Conservation (phyloP, 192 early-diverging fungal species). For the Coemansia sp. region DNA sequence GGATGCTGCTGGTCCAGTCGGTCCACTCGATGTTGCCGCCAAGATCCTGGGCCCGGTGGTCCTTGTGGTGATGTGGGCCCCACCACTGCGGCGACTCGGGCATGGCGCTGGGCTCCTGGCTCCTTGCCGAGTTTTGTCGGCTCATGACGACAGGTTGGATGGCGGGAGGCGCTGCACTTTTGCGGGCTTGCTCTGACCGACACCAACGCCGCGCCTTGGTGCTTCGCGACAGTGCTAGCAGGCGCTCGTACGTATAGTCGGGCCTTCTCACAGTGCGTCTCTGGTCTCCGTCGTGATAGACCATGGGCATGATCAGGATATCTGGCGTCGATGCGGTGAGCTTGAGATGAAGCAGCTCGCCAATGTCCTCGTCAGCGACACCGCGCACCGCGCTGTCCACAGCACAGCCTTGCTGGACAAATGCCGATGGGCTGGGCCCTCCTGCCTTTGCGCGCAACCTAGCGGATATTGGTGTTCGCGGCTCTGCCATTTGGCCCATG, state of each 20-base stretch:
- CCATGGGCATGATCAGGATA: slow-evolving; percentile 11
- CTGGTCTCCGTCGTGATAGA: slow-evolving; percentile 6
- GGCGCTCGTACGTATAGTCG: slow-evolving; percentile 26
- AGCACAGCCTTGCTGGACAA: too few relatives aligned
- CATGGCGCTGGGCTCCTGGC: too few relatives aligned
- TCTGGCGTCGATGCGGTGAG: slow-evolving; percentile 25
- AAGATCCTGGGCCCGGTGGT: not conserved
- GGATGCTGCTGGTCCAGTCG: slow-evolving; percentile 23
- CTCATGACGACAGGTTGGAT: too few relatives aligned
- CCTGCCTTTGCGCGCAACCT: too few relatives aligned
- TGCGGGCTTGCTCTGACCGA: not conserved
- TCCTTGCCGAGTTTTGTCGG: not conserved
- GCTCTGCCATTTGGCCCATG: not conserved
- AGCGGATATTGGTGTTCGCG: not conserved
- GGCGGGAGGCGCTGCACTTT: not conserved
- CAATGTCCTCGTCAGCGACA: not conserved
- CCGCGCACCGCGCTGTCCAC: not conserved
- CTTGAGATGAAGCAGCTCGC: not conserved
- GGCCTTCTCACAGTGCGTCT: slow-evolving; percentile 12
- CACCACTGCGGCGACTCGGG: too few relatives aligned
- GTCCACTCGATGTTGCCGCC: slow-evolving; percentile 8
- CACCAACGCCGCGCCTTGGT: slow-evolving; percentile 25
- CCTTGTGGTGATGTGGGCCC: too few relatives aligned
- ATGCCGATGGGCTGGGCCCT: too few relatives aligned
- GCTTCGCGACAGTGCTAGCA: slow-evolving; percentile 20